Base-by-base conservation (phyloP, 768 basidiomycete species). In the Hebeloma cylindrosporum region DNA sequence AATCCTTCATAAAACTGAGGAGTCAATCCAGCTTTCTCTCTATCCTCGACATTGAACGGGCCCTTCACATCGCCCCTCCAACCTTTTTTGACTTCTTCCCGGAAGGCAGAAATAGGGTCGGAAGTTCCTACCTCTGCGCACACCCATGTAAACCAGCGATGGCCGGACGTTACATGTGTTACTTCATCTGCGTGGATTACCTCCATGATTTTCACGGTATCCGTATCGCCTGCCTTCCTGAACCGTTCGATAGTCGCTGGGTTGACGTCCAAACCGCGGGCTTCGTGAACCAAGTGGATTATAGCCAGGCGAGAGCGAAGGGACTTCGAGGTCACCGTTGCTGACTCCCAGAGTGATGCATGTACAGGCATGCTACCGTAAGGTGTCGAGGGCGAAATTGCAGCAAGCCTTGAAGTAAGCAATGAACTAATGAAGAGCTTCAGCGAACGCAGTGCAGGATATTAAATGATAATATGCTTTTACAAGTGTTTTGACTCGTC, bases 401-500 rank as follows among this genome's bases (percentile, higher is more conserved):
- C 75, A 20, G 71, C 68, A 8, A 92, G 72, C 13, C 87, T 72
- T 9, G 78, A 72, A 6, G 75, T 75, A 7, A 90, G 73, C 2
- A 90, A 68, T 1, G 82, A 71, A 51, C 75, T 77, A 40, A 7
- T 36, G 8, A 7, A 23, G 28, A 23, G 33, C 27, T 26, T 7
- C 22, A 29, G 11, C 46, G 40, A 30, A 7, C 10, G 8, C 25
- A 34, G 28, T 9, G 27, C 9, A 41, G 18, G 33, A 7, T n/a
- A 14, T 3, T 7, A 20, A 37, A 43, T 28, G 29, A 39, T 11
- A n/a, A 13, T 7, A 17, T 11, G 25, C 18, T 48, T 63, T 22
- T 50, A 79, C 72, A 88, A 91, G 60, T 89, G 89, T 60, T 89
- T 87, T n/a, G 80, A 81, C 59, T 93, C 88, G 65, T 93, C 90